Evolutionary conservation across 2,329 filamentous ascomycete genomes (phyloP), one percentile per base, ranked within the genome.

Genomic region (Aspergillus luchuensis): DNA sequence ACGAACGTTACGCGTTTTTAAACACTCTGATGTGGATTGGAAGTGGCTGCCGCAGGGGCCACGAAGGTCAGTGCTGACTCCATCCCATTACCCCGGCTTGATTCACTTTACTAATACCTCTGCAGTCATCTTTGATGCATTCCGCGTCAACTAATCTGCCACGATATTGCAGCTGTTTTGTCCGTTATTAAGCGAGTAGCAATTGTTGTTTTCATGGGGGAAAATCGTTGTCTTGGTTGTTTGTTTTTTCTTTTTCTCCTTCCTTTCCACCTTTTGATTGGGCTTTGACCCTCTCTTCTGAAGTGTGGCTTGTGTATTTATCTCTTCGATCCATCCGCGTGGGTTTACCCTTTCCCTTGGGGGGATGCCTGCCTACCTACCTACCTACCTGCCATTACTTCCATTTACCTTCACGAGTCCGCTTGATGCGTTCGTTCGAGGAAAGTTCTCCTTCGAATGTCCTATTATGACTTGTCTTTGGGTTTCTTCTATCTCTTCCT

Each of bases 1-100:
- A 82, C 62, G 78, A 81, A 56, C 75, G 80, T 21, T 82, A 82
- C 60, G 74, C 76, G 8, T 81, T 82, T 66, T 65, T 82, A 57
- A 82, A 82, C 64, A 81, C 78, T 8, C 71, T 80, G 28, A 80
- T 82, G 77, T 82, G 80, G 80, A 73, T 82, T 57, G 80, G 78
- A 55, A 82, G 79, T 63, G 80, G 80, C 21, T 81, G 80, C 66
- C 75, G 80, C 58, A 72, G 80, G 56, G 75, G 74, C 41, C 74
- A 76, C 57, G 80, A 82, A 75, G 75, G 79, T 81, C 63, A 66
- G 74, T 62, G 7, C 25, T 8, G 25, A 28, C 2, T 7, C 25
- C 25, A 28, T 28, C 7, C 7, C 25, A 28, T 28, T 8, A 28
- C 7, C 7, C 25, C 1, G 7, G 25, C 25, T 28, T 28, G 25